Percentiles rank a stretch among this genome's conserved stretches.
Evolutionary conservation across 2,329 filamentous ascomycete genomes (phyloP).

Genomic region (Penicillium hesseltinei): DNA sequence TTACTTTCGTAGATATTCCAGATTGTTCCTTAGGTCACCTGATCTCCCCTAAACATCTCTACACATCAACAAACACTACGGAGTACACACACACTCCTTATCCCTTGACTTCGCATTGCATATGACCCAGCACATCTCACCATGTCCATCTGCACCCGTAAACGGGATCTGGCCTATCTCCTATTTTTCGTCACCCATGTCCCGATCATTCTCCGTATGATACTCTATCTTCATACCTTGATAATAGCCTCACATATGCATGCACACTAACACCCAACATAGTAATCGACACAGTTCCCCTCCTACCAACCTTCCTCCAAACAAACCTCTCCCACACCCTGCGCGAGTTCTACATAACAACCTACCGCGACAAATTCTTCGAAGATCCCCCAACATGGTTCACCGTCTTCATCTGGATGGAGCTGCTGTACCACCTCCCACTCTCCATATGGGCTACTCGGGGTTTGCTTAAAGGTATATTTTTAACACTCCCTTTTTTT

Average conservation of each 20-base stretch:
- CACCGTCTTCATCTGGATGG: conserved; percentile 55
- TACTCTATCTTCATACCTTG: background rate
- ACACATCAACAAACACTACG: background rate
- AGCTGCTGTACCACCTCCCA: conserved; percentile 61
- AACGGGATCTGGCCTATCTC: conserved; percentile 46
- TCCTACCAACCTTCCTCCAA: conserved; percentile 55
- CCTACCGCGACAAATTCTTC: conserved; percentile 65
- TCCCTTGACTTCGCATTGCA: conserved; percentile 1
- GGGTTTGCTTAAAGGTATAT: conserved; percentile 53
- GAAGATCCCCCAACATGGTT: conserved; percentile 60
- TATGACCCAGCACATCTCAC: conserved; percentile 20
- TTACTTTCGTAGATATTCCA: background rate
- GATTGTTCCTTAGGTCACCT: conserved; percentile 5
- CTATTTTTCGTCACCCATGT: conserved; percentile 62
- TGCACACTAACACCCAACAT: background rate
- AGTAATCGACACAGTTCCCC: conserved; percentile 62
- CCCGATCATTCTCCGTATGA: conserved; percentile 59
- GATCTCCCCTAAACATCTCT: background rate
- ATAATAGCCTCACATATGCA: background rate
- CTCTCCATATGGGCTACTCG: conserved; percentile 59
- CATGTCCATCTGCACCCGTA: conserved; percentile 25
- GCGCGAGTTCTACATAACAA: conserved; percentile 58
- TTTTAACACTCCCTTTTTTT: background rate
- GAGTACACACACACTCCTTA: background rate
- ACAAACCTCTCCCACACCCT: conserved; percentile 51